Conservation (phyloP, 2,329 filamentous ascomycete species). For the Arthrocladium fulminans region DNA sequence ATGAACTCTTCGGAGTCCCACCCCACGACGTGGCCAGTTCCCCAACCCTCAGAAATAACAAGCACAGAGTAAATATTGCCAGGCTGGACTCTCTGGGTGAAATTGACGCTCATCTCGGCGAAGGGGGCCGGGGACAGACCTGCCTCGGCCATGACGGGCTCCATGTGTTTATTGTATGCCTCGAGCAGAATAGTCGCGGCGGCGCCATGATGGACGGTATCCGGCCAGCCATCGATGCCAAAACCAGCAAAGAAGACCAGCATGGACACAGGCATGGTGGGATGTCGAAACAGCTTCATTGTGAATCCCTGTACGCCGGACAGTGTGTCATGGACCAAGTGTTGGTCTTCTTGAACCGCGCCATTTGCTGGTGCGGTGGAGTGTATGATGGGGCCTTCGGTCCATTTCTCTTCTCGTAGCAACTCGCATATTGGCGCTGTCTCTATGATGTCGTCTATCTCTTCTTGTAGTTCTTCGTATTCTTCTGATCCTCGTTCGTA, state of each 20-base stretch:
- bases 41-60: not conserved
- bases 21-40: not conserved
- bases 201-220: conserved; percentile 61
- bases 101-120: conserved; percentile 16
- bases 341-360: conserved; percentile 7
- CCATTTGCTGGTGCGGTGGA: conserved; percentile 27
- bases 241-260: conserved; percentile 58
- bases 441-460: conserved; percentile 29
- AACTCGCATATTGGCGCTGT: conserved; percentile 30
- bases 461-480: conserved; percentile 26
- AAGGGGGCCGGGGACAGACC: conserved; percentile 39
- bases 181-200: conserved; percentile 63
- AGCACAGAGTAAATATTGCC: conserved; percentile 22
- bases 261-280: conserved; percentile 49
- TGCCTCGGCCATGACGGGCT: conserved; percentile 14
- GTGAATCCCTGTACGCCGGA: conserved; percentile 33
- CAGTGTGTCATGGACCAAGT: conserved; percentile 33
- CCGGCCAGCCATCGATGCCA: conserved; percentile 61
- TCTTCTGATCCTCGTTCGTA: conserved; percentile 28
- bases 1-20: not conserved
- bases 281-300: conserved; percentile 53
- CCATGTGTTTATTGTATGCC: conserved; percentile 42
- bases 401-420: conserved; percentile 31
- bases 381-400: conserved; percentile 30
- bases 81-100: conserved; percentile 32